Conservation (phyloP, 2,329 filamentous ascomycete species). For the Sporothrix luriei region DNA sequence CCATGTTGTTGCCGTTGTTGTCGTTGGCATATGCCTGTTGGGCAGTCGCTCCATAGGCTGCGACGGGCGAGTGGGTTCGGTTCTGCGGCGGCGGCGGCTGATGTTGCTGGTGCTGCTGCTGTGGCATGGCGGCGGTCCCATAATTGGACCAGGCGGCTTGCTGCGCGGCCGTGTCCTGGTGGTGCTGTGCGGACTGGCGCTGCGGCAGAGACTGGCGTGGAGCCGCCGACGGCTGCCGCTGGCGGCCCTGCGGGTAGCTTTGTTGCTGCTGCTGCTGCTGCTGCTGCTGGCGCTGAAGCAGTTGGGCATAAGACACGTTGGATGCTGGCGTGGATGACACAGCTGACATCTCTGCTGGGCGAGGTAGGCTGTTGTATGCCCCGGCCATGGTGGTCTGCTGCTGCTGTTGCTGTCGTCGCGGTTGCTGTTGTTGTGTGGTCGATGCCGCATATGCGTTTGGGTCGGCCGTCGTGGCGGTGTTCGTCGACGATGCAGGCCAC, state of each 20-base stretch:
- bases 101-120: constrained; percentile 25
- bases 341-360: background rate
- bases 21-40: background rate
- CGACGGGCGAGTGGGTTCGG: constrained; percentile 9
- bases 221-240: background rate
- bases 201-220: constrained; percentile 26
- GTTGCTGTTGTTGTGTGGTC: background rate
- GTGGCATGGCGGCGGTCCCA: constrained; percentile 35
- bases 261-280: constrained; percentile 24
- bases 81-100: too few species aligned
- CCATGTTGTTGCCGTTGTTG: background rate
- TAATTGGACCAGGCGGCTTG: constrained; percentile 28
- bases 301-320: constrained; percentile 3
- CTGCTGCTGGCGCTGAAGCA: constrained; percentile 12
- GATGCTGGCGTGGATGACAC: background rate
- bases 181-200: constrained; percentile 28
- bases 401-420: background rate
- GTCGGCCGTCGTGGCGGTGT: background rate
- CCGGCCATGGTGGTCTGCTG: background rate
- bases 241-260: constrained; percentile 17
- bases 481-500: constrained; percentile 12
- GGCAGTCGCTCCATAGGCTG: background rate
- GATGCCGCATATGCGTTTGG: background rate
- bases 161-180: constrained; percentile 13
- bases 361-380: constrained; percentile 6